Base-by-base conservation (phyloP, 2,329 filamentous ascomycete species). In the Alternaria solani region DNA sequence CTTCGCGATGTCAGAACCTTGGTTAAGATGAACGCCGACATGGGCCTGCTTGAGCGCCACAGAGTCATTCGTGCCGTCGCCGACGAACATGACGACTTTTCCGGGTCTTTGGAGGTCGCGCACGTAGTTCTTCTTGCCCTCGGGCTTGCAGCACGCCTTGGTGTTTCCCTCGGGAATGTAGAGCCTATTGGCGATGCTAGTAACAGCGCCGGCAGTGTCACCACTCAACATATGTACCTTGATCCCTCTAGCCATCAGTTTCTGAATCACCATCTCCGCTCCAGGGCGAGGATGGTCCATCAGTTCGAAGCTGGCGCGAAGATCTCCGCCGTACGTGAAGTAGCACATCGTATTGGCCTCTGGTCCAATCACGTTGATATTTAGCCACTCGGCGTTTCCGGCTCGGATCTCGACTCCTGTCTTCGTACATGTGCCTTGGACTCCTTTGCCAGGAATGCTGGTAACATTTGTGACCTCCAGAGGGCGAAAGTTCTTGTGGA, bases 41-140 rank as follows among this genome's bases (percentile, higher is more conserved):
- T 85, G 85, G 1, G 92, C 90, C 71, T 89, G 86, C 0, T 90
- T 87, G 2, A 94, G 82, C 0, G 91, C 91, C 3, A 87, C 83
- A 0, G 91, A 89, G 70, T 94, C 91, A 74, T 94, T 94, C 14
- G 90, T 93, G 2, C 92, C 92, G 67, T 94, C 91, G 34, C 91
- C 91, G 51, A 86, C 85, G 75, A 94, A 94, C 6, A 93, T 76
- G 18, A 92, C 85, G 1, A 84, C 64, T 25, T 53, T 64, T 2
- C 51, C 51, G 1, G 55, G 46, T 5, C 61, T 43, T 28, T 76
- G 75, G 1, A 81, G 59, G 3, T 65, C 49, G 11, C 70, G 65
- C 52, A 89, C 76, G 69, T 88, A 89, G 2, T 77, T 71, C 25
- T 82, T 80, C 68, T 90, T 90, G 62, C 86, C 81, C 2, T 76